Evolutionary conservation across 2,329 filamentous ascomycete species (phyloP), one percentile per base, ranked within the genome.

Genomic region (Apiospora sp.): DNA sequence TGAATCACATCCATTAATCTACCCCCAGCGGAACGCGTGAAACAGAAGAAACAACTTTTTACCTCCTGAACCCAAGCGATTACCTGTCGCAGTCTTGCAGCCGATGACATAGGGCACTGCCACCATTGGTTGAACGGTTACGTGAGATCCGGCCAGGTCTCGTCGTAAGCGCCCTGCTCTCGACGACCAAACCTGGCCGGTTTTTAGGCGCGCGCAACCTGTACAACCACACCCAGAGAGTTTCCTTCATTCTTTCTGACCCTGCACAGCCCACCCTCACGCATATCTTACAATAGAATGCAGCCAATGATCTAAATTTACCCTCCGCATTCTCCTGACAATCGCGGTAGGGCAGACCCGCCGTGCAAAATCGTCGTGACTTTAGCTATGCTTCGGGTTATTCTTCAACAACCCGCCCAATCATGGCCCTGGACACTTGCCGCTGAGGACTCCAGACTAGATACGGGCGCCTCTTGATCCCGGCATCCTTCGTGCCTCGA

Each of bases 141-240:
- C 49, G 54, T 69, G 67, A 69, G 67, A 69, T 69, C 16, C 48
- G 67, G 67, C 44, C 67, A 16, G 24, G 24, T 37, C 67, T 69
- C 6, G 7, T 69, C 44, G 30, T 69, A 69, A 69, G 67, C 67
- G 67, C 67, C 58, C 58, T 41, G 34, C 34, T 30, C 58, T 41
- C 43, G 24, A 48, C 44, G 34, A 16, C 27, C 44, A 69, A 69
- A 34, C 24, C 30, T 14, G 27, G 16, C 34, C 14, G 8, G 16
- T 37, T 41, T 69, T 70, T 73, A 73, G 72, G 72, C 72, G 72
- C 72, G 72, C 69, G 72, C 72, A 71, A 70, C 71, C 71, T 64
- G 67, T 41, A 30, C 68, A 8, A 43, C 70, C 67, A 48, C 61
- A 19, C 41, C 24, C 67, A 27, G 46, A 34, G 43, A 30, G 4